Evolutionary conservation across 306 rosid genomes (phyloP).

Genomic region (Carpinus fangiana): DNA sequence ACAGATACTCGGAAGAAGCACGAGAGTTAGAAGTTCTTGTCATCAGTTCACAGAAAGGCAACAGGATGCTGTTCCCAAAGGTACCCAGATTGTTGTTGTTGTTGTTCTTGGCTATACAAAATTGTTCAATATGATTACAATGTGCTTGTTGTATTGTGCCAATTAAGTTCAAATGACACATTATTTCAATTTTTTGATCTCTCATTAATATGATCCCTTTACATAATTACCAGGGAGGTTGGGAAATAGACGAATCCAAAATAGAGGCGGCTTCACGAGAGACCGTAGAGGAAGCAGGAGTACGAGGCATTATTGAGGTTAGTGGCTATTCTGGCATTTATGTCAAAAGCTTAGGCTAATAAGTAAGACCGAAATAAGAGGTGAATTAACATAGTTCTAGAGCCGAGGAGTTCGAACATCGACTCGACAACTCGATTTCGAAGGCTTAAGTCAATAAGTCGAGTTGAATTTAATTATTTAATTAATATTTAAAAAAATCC

Average conservation of each 20-base stretch:
- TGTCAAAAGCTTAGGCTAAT: too few relatives aligned
- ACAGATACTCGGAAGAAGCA: constrained; percentile 49
- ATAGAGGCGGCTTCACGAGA: constrained; percentile 87
- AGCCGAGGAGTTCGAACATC: too few relatives aligned
- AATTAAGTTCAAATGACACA: neutral
- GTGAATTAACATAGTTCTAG: too few relatives aligned
- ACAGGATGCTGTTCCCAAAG: constrained; percentile 90
- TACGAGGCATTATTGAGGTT: constrained; percentile 75
- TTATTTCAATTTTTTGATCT: too few relatives aligned
- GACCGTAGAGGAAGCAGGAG: constrained; percentile 93
- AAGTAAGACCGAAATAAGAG: too few relatives aligned
- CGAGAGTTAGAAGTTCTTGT: constrained; percentile 76
- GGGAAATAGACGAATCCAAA: constrained; percentile 87
- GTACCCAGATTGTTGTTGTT: constrained; percentile 23
- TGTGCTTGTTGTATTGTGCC: neutral
- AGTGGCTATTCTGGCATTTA: neutral
- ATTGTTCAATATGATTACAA: neutral
- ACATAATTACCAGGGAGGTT: constrained; percentile 66
- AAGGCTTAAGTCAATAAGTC: too few relatives aligned
- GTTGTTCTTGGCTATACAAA: neutral
- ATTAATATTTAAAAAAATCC: neutral
- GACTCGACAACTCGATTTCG: too few relatives aligned
- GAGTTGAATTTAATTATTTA: too few relatives aligned
- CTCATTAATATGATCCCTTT: neutral
- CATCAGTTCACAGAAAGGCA: constrained; percentile 86